Evolutionary conservation across 495 filamentous ascomycete genomes (phyloP).

Genomic region (Penicillium robsamsonii): DNA sequence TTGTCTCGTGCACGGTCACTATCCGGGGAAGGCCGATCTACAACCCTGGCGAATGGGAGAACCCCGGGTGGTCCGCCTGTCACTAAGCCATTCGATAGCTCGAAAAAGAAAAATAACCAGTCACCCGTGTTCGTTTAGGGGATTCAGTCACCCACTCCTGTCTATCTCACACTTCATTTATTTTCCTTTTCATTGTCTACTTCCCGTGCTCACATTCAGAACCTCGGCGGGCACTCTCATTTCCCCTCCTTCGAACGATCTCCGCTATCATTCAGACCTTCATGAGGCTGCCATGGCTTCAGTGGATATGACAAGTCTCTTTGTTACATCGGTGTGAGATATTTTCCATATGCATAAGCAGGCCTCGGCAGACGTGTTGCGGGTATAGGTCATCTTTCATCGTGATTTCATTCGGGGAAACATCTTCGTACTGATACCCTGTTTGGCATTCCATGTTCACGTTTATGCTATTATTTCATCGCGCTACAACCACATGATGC

Average conservation of each 20-base stretch:
- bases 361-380: neutral
- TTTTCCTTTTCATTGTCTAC: neutral
- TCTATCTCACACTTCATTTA: neutral
- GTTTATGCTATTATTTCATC: neutral
- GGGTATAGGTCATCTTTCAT: neutral
- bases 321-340: neutral
- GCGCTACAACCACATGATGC: neutral
- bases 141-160: neutral
- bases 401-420: neutral
- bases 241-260: neutral
- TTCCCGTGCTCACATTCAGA: neutral
- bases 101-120: neutral
- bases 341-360: conserved; percentile 2
- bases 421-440: conserved; percentile 1
- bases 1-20: conserved; percentile 16
- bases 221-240: neutral
- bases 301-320: conserved; percentile 7
- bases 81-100: neutral
- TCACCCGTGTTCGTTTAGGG: neutral
- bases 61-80: conserved; percentile 64
- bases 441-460: neutral
- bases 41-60: conserved; percentile 63
- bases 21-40: conserved; percentile 37
- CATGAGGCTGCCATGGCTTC: neutral
- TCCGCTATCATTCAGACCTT: neutral